Percentiles rank a stretch among this genome's conserved stretches.
Conservation (phyloP, 257 asterid species). For the Scutellaria minor region DNA sequence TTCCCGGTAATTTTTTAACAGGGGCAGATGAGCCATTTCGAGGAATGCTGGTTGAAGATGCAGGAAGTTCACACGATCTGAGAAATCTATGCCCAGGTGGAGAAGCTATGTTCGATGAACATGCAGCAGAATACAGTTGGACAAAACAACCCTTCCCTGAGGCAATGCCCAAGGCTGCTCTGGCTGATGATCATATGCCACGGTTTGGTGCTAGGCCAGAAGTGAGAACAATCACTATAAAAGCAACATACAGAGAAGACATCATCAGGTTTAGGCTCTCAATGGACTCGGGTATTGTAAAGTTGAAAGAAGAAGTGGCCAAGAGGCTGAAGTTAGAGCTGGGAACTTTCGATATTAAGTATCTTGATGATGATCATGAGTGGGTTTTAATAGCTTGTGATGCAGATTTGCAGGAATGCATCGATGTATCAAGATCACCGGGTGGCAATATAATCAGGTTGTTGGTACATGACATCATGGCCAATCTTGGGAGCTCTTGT, state of each 20-base stretch:
- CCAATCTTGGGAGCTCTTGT: conserved; percentile 76
- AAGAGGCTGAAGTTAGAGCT: conserved; percentile 75
- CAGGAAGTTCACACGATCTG: conserved; percentile 85
- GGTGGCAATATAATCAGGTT: conserved; percentile 65
- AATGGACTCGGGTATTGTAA: conserved; percentile 53
- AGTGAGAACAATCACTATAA: conserved; percentile 63
- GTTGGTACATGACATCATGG: conserved; percentile 70
- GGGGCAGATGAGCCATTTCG: conserved; percentile 54
- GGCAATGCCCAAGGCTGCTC: conserved; percentile 43
- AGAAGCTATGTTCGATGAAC: conserved; percentile 56
- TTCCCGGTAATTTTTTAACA: conserved; percentile 42
- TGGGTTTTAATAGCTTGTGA: conserved; percentile 84
- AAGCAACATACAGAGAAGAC: conserved; percentile 79
- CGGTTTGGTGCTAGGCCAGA: conserved; percentile 52
- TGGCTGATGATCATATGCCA: conserved; percentile 50
- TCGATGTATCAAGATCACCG: conserved; percentile 59
- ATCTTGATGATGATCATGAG: conserved; percentile 86
- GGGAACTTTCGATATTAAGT: conserved; percentile 83
- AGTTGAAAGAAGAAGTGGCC: conserved; percentile 75
- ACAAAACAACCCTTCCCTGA: conserved; percentile 44
- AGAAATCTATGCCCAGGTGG: conserved; percentile 60
- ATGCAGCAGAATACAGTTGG: conserved; percentile 59
- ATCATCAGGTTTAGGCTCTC: conserved; percentile 74
- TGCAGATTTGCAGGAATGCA: conserved; percentile 73
- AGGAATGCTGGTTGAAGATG: conserved; percentile 75